phyloP scores from a whole-genome alignment of 257 asterid genomes.

The Plantago major region DNA sequence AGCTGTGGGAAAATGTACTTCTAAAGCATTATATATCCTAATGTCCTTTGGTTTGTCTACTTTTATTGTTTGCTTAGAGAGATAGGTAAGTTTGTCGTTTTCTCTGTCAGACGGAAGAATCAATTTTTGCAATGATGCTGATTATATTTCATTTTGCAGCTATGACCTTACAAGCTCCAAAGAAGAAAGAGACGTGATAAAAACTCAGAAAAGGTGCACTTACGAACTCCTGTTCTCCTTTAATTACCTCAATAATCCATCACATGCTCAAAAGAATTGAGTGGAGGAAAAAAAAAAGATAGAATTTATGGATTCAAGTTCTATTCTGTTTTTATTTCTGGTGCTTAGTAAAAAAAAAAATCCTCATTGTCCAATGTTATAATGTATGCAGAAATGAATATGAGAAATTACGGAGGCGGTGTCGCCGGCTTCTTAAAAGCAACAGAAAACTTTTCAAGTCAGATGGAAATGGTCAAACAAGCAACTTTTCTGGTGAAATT shows the following conservation, averaged over 20 bases:
- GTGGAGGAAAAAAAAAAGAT: conserved; percentile 4
- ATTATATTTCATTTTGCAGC: conserved; percentile 44
- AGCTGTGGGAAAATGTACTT: too few relatives aligned
- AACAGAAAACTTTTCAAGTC: conserved; percentile 24
- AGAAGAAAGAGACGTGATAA: conserved; percentile 69
- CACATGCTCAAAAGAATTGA: background rate
- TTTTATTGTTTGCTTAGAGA: background rate
- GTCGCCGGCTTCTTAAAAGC: conserved; percentile 49
- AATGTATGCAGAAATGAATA: conserved; percentile 65
- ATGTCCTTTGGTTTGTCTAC: conserved; percentile 11
- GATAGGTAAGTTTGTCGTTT: background rate
- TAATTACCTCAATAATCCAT: conserved; percentile 5
- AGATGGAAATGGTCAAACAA: conserved; percentile 34
- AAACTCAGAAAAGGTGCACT: conserved; percentile 53
- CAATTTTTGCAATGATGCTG: conserved; percentile 10
- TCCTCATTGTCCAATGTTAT: conserved; percentile 19
- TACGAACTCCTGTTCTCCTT: conserved; percentile 8
- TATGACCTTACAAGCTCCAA: conserved; percentile 64
- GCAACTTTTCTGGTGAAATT: conserved; percentile 32
- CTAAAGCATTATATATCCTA: too few relatives aligned
- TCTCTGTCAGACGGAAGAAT: conserved; percentile 3
- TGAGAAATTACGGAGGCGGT: conserved; percentile 65
- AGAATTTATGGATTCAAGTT: background rate
- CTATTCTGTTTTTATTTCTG: background rate
- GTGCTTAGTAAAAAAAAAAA: background rate